Base-by-base conservation (phyloP, 2,329 filamentous ascomycete genomes). In the Aureobasidium zeae region DNA sequence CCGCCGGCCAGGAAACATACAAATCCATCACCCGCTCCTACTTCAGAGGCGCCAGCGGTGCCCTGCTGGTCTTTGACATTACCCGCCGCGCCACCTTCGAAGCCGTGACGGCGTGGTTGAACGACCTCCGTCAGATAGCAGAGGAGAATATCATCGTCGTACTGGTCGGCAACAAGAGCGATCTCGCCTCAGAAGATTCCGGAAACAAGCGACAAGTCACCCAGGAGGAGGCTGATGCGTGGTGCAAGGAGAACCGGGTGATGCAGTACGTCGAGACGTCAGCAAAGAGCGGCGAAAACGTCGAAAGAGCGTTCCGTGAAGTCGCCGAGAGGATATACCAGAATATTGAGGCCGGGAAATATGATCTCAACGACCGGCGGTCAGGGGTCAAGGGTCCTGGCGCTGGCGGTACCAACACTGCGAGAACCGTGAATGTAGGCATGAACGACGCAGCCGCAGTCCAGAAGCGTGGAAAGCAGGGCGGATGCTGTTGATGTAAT, bases 71-170 rank as follows among this genome's bases (percentile, higher is more conserved):
- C 49, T 98, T 95, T 60, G 91, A 98, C 64, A 89, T 98, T 52
- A 85, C 85, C 20, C 77, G 91, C 47, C 79, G 80, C 37, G 73
- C 79, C 39, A 96, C 89, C 6, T 96, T 96, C 59, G 69, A 78
- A 49, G 87, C 89, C 56, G 89, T 86, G 44, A 93, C 85, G 22
- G 81, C 86, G 64, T 98, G 91, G 91, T 78, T 96, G 32, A 80
- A 89, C 57, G 91, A 98, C 66, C 73, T 98, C 51, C 79, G 87
- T 30, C 86, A 91, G 62, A 95, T 96, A 55, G 91, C 91, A 37
- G 91, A 96, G 65, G 86, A 91, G 17, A 85, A 91, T 57, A 95
- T 96, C 51, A 85, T 95, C 33, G 85, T 96, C 12, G 81, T 98
- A 15, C 69, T 98, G 5, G 91, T 98, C 4, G 91, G 91, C 30